Evolutionary conservation across 2,329 filamentous ascomycete species (phyloP).

Genomic region (Diplocarpon rosae): DNA sequence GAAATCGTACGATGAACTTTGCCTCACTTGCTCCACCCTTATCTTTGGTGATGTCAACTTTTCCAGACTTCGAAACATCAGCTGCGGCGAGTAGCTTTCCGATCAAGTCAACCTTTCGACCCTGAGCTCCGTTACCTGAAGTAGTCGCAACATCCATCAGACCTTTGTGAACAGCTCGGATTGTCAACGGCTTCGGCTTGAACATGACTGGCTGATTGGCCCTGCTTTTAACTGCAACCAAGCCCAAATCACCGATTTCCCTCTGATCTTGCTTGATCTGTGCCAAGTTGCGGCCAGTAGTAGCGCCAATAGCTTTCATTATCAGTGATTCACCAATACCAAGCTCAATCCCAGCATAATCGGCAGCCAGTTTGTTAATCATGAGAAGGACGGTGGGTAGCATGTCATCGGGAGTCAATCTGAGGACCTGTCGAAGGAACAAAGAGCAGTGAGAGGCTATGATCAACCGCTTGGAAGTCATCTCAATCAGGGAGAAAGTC

Average conservation of each 20-base stretch:
- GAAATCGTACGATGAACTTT: constrained; percentile 83
- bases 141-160: constrained; percentile 81
- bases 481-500: constrained; percentile 88
- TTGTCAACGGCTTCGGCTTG: constrained; percentile 83
- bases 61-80: constrained; percentile 60
- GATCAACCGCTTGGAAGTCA: constrained; percentile 82
- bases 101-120: constrained; percentile 84
- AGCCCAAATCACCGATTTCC: constrained; percentile 87
- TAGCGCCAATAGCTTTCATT: constrained; percentile 97
- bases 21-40: constrained; percentile 92
- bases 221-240: constrained; percentile 91
- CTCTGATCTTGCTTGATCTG: constrained; percentile 94
- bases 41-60: constrained; percentile 82
- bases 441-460: constrained; percentile 83
- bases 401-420: constrained; percentile 78
- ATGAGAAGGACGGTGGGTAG: constrained; percentile 84
- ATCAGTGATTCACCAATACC: constrained; percentile 98
- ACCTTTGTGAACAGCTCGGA: constrained; percentile 77
- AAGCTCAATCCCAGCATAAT: constrained; percentile 91
- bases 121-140: constrained; percentile 77
- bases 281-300: constrained; percentile 74
- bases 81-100: constrained; percentile 93
- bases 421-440: constrained; percentile 88
- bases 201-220: constrained; percentile 97
- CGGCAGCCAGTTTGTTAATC: constrained; percentile 95